Conservation (phyloP, 2,329 filamentous ascomycete genomes). For the Ophiocordyceps unilateralis region DNA sequence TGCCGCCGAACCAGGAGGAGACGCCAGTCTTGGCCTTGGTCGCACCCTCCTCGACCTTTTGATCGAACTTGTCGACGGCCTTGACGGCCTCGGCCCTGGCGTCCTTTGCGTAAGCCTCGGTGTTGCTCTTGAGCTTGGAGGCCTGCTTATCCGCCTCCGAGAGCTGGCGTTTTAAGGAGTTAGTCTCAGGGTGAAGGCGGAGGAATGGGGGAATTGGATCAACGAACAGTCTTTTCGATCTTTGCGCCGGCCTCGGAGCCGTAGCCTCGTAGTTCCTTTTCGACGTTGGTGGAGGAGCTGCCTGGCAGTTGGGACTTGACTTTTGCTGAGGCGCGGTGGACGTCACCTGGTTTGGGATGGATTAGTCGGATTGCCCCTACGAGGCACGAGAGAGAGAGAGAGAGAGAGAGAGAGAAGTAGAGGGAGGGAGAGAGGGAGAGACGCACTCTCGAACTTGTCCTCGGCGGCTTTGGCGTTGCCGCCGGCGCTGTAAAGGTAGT, state of each 20-base stretch:
- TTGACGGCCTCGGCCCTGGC: conserved; percentile 46
- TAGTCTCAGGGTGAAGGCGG: not conserved
- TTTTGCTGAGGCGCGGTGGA: conserved; percentile 48
- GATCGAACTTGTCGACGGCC: conserved; percentile 70
- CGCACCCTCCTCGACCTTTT: conserved; percentile 61
- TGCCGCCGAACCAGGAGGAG: conserved; percentile 66
- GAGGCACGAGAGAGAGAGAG: not conserved
- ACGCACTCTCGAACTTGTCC: conserved; percentile 64
- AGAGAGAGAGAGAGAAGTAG: not conserved
- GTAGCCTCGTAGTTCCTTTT: conserved; percentile 41
- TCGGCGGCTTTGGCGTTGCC: conserved; percentile 68
- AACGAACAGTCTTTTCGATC: conserved; percentile 51
- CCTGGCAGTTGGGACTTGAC: conserved; percentile 50
- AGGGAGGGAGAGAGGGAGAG: not conserved
- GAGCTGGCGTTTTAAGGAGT: conserved; percentile 10
- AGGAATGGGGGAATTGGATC: not conserved
- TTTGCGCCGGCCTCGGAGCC: conserved; percentile 38
- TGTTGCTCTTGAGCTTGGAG: conserved; percentile 40
- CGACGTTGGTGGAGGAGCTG: conserved; percentile 37
- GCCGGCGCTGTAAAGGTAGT: conserved; percentile 83
- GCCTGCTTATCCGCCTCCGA: conserved; percentile 47
- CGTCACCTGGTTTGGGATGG: conserved; percentile 46
- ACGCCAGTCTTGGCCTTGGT: conserved; percentile 70
- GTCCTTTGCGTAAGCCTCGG: conserved; percentile 43
- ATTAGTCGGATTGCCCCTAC: not conserved